Base-by-base conservation (phyloP, 768 basidiomycete species). In the Kwoniella botswanensis region DNA sequence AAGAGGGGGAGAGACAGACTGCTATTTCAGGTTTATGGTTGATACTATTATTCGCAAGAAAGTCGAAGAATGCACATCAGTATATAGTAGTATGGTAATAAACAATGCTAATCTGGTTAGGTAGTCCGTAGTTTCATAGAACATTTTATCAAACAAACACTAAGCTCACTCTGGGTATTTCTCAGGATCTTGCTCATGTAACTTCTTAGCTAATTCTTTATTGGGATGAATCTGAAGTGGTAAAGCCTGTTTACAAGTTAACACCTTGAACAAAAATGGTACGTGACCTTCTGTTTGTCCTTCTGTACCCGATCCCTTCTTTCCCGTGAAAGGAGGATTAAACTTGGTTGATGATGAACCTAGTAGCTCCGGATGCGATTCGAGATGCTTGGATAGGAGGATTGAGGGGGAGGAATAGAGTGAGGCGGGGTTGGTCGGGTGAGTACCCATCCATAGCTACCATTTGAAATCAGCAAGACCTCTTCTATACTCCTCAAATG, bases 1-100 rank as follows among this genome's bases (percentile, higher is more conserved):
- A 98, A 1, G 66, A 62, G 7, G 90, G 88, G 0, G 94, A 94
- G 66, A 98, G 83, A 0, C 96, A 96, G 35, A 98, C 87, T 12
- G 94, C 93, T 55, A 82, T 82, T 54, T 82, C 81, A 46, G 81
- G 81, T 70, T 82, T 82, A 65, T 82, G 81, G 64, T 82, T 82
- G n/a, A 66, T 67, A 71, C 67, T 76, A 60, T 15, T 26, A 21
- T 17, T 13, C 42, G 59, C 10, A 13, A 61, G 18, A 17, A 17
- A 56, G 17, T 17, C 24, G 4, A 29, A 58, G 4, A 17, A 12
- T 17, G 13, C 56, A 17, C 15, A 58, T 26, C 15, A 35, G 24
- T 12, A 12, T 21, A n/a, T 24, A 56, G 22, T 24, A 35, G 4
- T 58, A 35, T 52, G 3, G n/a, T 6, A 55, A n/a, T 22, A 4